phyloP scores from a whole-genome alignment of 805 yeast genomes.

The Wickerhamiella kazuoi region DNA sequence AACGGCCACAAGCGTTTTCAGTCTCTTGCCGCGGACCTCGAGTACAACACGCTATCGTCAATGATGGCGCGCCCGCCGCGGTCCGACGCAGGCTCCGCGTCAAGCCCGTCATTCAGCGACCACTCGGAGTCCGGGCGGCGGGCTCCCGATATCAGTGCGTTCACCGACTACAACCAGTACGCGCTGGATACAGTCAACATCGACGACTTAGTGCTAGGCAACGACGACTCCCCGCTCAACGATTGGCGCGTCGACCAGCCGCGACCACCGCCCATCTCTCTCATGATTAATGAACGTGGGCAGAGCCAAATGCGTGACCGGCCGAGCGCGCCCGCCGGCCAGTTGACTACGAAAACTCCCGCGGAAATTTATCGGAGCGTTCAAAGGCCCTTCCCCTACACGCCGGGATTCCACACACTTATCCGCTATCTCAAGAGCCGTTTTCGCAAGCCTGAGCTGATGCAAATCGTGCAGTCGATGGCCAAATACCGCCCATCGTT shows the following conservation, averaged over 20 bases:
- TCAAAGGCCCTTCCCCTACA: constrained; percentile 64
- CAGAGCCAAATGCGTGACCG: too few relatives aligned
- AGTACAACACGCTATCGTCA: constrained; percentile 20
- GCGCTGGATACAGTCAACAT: constrained; percentile 7
- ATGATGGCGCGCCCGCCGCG: constrained; percentile 12
- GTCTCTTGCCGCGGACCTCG: constrained; percentile 21
- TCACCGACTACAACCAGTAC: constrained; percentile 8
- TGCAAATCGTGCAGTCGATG: constrained; percentile 71
- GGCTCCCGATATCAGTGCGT: background rate
- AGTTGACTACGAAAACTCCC: constrained; percentile 6
- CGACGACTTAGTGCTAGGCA: background rate
- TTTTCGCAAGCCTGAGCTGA: constrained; percentile 50
- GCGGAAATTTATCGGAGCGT: constrained; percentile 47
- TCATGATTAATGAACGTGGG: constrained; percentile 14
- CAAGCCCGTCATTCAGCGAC: constrained; percentile 12
- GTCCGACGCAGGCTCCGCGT: constrained; percentile 1
- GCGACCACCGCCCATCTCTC: constrained; percentile 14
- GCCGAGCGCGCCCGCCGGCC: constrained; percentile 2
- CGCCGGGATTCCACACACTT: constrained; percentile 75
- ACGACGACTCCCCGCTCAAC: constrained; percentile 3
- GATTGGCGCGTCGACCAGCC: constrained; percentile 13
- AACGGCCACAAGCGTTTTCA: constrained; percentile 14
- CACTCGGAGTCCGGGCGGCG: constrained; percentile 3
- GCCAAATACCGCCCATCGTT: constrained; percentile 84
- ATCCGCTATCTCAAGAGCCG: constrained; percentile 55